These are phyloP conservation scores for Ganoderma lingzhi DNA, from an alignment of 1,284 basidiomycete genomes.

Conservation along the genomic window DNA sequence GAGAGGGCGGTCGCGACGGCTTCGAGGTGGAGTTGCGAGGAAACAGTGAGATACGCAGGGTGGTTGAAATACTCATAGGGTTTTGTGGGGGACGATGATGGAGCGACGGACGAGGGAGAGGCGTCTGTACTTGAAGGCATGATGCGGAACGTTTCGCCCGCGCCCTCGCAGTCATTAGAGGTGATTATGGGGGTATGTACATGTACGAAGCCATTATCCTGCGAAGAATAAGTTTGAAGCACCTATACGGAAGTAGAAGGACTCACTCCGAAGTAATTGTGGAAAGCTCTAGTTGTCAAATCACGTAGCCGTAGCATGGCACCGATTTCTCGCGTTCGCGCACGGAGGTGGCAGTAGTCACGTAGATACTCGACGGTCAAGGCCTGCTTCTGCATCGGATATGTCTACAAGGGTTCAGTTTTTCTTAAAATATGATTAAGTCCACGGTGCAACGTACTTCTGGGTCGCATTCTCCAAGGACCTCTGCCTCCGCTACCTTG, in stretches of 20 bases:
- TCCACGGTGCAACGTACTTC: slow-evolving; percentile 56
- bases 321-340: slow-evolving; percentile 76
- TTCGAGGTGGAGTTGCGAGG: slow-evolving; percentile 95
- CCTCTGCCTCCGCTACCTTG: slow-evolving; percentile 66
- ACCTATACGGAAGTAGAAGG: not conserved
- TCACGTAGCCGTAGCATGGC: slow-evolving; percentile 82
- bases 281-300: slow-evolving; percentile 58
- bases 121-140: slow-evolving; percentile 42
- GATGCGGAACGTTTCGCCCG: slow-evolving; percentile 91
- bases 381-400: slow-evolving; percentile 89
- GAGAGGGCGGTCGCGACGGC: slow-evolving; percentile 81
- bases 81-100: slow-evolving; percentile 27
- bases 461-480: slow-evolving; percentile 81
- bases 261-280: slow-evolving; percentile 75
- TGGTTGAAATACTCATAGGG: slow-evolving; percentile 70
- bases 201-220: slow-evolving; percentile 83
- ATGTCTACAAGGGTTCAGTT: slow-evolving; percentile 54
- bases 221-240: slow-evolving; percentile 3
- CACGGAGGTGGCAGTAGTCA: slow-evolving; percentile 84
- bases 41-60: slow-evolving; percentile 92
- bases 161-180: slow-evolving; percentile 96
- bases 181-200: slow-evolving; percentile 91
- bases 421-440: not conserved
- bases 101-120: slow-evolving; percentile 24
- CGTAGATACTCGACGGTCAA: slow-evolving; percentile 80